Evolutionary conservation across 345 rosid species (phyloP).

Genomic region (Melaleuca quinquenervia): DNA sequence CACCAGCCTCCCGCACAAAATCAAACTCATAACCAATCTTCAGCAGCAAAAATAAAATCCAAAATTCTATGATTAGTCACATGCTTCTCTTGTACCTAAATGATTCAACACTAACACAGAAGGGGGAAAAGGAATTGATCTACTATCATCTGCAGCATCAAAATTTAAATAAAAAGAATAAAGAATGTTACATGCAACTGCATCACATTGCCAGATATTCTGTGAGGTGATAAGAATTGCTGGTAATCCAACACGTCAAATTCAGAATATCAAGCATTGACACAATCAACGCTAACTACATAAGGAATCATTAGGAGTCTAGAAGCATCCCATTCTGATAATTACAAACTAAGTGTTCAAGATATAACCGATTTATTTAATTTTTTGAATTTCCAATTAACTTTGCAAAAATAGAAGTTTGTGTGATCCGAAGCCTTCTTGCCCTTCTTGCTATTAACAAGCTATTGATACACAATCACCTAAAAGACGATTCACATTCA

Average conservation of each 20-base stretch:
- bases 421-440: neutral
- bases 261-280: neutral
- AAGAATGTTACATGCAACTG: neutral
- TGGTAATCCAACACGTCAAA: neutral
- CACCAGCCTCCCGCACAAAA: conserved; percentile 71
- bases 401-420: neutral
- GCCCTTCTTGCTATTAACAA: neutral
- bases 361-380: neutral
- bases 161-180: neutral
- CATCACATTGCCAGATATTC: neutral
- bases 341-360: neutral
- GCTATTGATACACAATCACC: neutral
- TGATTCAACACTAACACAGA: neutral
- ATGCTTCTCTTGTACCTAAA: neutral
- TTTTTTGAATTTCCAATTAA: neutral
- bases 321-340: neutral
- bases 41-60: conserved; percentile 15
- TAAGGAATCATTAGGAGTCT: neutral
- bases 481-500: neutral
- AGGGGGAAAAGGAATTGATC: neutral
- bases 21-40: conserved; percentile 96
- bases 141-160: neutral
- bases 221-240: neutral
- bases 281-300: neutral
- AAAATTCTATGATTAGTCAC: neutral